Evolutionary conservation across 2,329 filamentous ascomycete genomes (phyloP), one percentile per base, ranked within the genome.

Genomic region (Phoma sp.): DNA sequence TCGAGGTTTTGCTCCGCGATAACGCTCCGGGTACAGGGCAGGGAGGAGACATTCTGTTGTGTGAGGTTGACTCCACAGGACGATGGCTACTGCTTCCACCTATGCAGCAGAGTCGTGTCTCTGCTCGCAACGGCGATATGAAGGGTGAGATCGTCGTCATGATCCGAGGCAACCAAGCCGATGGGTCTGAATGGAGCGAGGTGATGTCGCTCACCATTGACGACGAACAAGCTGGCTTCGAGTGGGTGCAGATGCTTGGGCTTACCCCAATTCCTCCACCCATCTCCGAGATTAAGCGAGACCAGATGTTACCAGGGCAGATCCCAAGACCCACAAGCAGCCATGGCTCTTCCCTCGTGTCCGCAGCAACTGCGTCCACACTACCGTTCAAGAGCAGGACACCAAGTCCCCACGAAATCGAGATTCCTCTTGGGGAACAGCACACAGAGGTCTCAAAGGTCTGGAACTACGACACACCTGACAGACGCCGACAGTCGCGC

Each of bases 1-100:
- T 96, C 15, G 95, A 99, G 73, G 74, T 99, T 27, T 83, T 98
- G 13, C 84, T 94, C 61, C 86, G 95, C 69, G 94, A 98, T 70
- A 91, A 91, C 64, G 81, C 86, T 22, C 81, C 84, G n/a, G 84
- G 85, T 43, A 81, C 84, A 32, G 84, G 84, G 3, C 85, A 88
- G 59, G 80, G 84, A 43, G 92, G 94, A 6, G 95, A 99, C 73
- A 74, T 99, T n/a, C 84, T 99, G 21, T 89, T 99, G 52, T 93
- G 94, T 63, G 93, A 98, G 74, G 86, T 92, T n/a, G 92, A 92
- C 39, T 84, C 85, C 47, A 83, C 84, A 6, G 87, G 89, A 13
- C 85, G 87, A 48, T 98, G 92, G 87, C 83, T 99, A 4, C 82
- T 99, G 0, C 96, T 99, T 68, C 90, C 93, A n/a, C 94, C 95